Evolutionary conservation across 2,329 filamentous ascomycete genomes (phyloP).

Genomic region (Fusarium floridanum): DNA sequence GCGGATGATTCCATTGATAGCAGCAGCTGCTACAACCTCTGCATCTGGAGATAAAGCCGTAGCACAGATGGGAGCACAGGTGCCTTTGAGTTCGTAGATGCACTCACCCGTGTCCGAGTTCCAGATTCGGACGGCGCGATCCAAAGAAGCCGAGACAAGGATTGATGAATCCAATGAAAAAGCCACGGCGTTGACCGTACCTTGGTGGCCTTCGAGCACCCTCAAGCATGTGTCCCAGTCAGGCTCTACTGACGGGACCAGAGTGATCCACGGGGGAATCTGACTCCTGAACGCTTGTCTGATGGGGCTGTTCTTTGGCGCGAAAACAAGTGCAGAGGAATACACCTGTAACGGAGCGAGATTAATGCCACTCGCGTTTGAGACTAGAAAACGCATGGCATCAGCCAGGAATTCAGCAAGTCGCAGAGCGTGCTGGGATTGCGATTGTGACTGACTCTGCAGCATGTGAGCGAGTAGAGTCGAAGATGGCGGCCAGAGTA

Average conservation of each 20-base stretch:
- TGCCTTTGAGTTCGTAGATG: constrained; percentile 1
- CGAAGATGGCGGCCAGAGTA: not conserved
- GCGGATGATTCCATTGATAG: not conserved
- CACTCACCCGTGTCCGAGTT: not conserved
- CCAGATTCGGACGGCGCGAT: not conserved
- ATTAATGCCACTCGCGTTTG: not conserved
- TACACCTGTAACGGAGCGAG: not conserved
- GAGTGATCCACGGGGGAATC: not conserved
- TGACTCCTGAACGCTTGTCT: not conserved
- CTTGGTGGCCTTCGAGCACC: not conserved
- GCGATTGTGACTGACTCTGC: not conserved
- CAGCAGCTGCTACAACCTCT: not conserved
- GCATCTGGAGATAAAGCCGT: not conserved
- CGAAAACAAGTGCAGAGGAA: not conserved
- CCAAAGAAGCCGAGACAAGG: not conserved
- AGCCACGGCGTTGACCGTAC: not conserved
- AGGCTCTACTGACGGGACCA: not conserved
- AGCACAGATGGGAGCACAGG: not conserved
- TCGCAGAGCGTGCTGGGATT: not conserved
- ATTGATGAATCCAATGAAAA: not conserved
- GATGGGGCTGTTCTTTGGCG: not conserved
- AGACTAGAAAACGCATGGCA: not conserved
- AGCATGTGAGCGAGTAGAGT: not conserved
- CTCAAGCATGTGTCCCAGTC: not conserved
- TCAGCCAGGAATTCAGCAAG: not conserved